Percentiles rank a stretch among this genome's conserved stretches.
phyloP scores from a whole-genome alignment of 495 filamentous ascomycete genomes.

The Neurospora sp. region DNA sequence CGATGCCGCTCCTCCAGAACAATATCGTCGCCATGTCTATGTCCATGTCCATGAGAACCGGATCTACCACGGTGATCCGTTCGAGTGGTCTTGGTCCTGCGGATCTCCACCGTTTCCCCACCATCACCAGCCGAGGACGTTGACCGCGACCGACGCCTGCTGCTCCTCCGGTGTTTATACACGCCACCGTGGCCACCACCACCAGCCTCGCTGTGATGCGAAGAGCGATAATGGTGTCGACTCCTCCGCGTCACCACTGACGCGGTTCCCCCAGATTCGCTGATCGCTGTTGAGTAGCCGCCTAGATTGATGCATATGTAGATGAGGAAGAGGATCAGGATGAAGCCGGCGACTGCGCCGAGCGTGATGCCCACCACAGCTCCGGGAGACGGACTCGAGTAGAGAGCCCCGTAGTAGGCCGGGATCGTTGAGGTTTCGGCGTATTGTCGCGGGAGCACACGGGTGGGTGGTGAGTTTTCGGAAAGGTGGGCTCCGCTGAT shows the following conservation, averaged over 20 bases:
- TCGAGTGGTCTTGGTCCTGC: conserved; percentile 14
- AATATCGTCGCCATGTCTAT: conserved; percentile 6
- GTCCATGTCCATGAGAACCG: conserved; percentile 27
- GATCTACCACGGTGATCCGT: conserved; percentile 17
- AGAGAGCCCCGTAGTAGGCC: conserved; percentile 53
- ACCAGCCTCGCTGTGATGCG: conserved; percentile 1
- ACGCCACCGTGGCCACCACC: background rate
- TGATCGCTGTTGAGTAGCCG: conserved; percentile 4
- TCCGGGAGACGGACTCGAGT: conserved; percentile 53
- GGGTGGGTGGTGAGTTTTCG: background rate
- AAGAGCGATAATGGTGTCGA: conserved; percentile 12
- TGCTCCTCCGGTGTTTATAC: background rate
- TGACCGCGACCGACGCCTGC: background rate
- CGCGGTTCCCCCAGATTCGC: conserved; percentile 17
- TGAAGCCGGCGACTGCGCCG: conserved; percentile 71
- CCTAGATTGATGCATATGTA: conserved; percentile 55
- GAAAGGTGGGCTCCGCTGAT: background rate
- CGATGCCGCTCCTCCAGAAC: conserved; percentile 6
- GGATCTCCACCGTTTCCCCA: conserved; percentile 29
- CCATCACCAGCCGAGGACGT: background rate
- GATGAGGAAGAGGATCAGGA: conserved; percentile 65
- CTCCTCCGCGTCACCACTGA: conserved; percentile 29
- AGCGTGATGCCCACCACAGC: conserved; percentile 76
- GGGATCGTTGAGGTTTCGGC: conserved; percentile 40
- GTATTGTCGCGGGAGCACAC: background rate